These are phyloP conservation scores for Aspergillus haitiensis DNA, from an alignment of 495 filamentous ascomycete species.

Conservation along the genomic window DNA sequence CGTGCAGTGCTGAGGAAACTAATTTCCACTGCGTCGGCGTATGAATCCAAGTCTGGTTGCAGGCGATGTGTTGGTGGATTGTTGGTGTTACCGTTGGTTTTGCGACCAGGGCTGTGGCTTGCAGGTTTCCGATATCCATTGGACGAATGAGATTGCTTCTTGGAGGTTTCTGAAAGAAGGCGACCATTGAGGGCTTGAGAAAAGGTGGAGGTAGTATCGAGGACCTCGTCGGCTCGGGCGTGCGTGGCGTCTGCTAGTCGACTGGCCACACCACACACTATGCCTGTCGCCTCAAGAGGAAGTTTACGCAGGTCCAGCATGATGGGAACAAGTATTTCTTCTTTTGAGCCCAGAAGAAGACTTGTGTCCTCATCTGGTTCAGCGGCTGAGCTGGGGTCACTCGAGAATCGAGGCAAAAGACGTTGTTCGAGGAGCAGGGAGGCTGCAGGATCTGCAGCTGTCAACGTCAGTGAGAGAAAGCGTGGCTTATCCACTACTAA, in stretches of 20 bases:
- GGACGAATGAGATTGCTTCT: conserved; percentile 20
- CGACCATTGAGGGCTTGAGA: conserved; percentile 14
- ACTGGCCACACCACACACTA: conserved; percentile 88
- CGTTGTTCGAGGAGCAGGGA: conserved; percentile 77
- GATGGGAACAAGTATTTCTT: conserved; percentile 82
- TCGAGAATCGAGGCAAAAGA: conserved; percentile 56
- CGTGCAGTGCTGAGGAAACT: conserved; percentile 86
- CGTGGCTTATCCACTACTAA: conserved; percentile 67
- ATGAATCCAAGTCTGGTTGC: conserved; percentile 43
- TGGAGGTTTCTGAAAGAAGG: conserved; percentile 20
- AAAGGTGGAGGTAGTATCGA: conserved; percentile 18
- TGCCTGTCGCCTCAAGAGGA: conserved; percentile 86
- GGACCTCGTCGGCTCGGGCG: conserved; percentile 16
- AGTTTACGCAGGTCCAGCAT: conserved; percentile 80
- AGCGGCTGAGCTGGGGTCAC: conserved; percentile 51
- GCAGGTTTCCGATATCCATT: conserved; percentile 18
- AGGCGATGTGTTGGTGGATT: conserved; percentile 35
- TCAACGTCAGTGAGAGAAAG: conserved; percentile 85
- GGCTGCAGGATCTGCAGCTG: conserved; percentile 74
- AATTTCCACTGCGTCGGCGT: conserved; percentile 71
- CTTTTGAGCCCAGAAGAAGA: conserved; percentile 74
- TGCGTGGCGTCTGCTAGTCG: conserved; percentile 61
- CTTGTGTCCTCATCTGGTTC: conserved; percentile 42
- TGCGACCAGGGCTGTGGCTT: conserved; percentile 16
- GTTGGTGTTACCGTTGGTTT: conserved; percentile 10